Evolutionary conservation across 768 basidiomycete species (phyloP), one percentile per base, ranked within the genome.

Genomic region (Tremella fuciformis): DNA sequence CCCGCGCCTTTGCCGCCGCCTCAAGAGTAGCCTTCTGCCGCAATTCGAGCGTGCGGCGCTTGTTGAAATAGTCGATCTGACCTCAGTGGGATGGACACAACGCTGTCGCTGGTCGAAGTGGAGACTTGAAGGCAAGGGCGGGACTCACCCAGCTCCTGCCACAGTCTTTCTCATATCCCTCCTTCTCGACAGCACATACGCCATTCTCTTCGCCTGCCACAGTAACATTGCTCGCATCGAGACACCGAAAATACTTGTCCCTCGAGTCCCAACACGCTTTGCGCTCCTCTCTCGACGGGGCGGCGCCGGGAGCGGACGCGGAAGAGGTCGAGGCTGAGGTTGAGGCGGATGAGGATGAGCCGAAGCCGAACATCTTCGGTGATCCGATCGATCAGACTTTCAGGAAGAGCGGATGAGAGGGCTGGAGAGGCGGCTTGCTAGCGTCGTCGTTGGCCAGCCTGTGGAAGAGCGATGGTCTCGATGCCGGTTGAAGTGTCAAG

Each of bases 11-110:
- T 29, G 67, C 66, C 18, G 68, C 70, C 9, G 75, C 75, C 22
- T 74, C 70, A 13, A 70, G 44, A 11, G 75, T 75, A 1, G 71
- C 67, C 57, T 63, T 60, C 55, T 73, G 68, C 44, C 74, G 42
- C 24, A 75, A 60, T 55, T 76, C 75, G 41, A 92, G 83, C 37
- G 89, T 83, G 53, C 92, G 82, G 37, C 91, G 84, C 74, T 90
- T 88, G 79, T 96, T 94, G 71, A 97, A 96, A 76, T 97, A 94
- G 24, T 89, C 88, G 67, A 97, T 86, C 93, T 97, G 65, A 34
- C 18, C 9, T n/a, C 8, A 53, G 54, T 46, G 7, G 6, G 39
- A 11, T 11, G 39, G 11, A 41, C 18, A 11, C 39, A 41, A 11
- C 11, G 39, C 39, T 18, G 18, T 41, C 39, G 39, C 39, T 41